A percentile compares a stretch with the other conserved stretches of the same genome.
phyloP scores from a whole-genome alignment of 768 basidiomycete species.

The Boletus subcaerulescens region DNA sequence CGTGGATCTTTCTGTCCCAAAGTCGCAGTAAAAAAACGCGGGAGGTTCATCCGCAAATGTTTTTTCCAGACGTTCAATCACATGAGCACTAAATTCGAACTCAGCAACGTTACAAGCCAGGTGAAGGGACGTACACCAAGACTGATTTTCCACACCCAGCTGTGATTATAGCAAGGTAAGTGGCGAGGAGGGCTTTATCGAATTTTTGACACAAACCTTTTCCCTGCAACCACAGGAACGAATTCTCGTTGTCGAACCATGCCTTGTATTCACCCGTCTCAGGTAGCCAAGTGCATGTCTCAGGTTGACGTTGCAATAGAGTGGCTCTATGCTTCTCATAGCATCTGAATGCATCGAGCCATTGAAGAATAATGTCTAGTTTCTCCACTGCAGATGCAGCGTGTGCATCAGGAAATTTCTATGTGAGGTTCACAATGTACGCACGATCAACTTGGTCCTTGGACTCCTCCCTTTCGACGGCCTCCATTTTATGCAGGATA shows the following conservation, averaged over 20 bases:
- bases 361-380: no score
- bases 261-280: constrained; percentile 10
- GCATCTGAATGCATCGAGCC: no score
- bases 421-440: no score
- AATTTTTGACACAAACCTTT: constrained; percentile 8
- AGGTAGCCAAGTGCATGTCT: neutral
- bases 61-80: constrained; percentile 2
- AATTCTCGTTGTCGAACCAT: constrained; percentile 1
- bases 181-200: neutral
- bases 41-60: neutral
- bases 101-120: neutral
- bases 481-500: no score
- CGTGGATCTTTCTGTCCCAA: constrained; percentile 2
- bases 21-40: constrained; percentile 21
- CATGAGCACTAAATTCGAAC: neutral
- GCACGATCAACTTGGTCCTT: no score
- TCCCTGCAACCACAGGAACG: constrained; percentile 16
- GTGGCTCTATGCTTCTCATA: no score
- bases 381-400: no score
- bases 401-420: no score
- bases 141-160: constrained; percentile 21
- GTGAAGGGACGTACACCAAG: constrained; percentile 12
- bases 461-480: no score
- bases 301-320: no score
- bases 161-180: neutral